Base-by-base conservation (phyloP, 306 rosid genomes). In the Lathyrus oleraceus region DNA sequence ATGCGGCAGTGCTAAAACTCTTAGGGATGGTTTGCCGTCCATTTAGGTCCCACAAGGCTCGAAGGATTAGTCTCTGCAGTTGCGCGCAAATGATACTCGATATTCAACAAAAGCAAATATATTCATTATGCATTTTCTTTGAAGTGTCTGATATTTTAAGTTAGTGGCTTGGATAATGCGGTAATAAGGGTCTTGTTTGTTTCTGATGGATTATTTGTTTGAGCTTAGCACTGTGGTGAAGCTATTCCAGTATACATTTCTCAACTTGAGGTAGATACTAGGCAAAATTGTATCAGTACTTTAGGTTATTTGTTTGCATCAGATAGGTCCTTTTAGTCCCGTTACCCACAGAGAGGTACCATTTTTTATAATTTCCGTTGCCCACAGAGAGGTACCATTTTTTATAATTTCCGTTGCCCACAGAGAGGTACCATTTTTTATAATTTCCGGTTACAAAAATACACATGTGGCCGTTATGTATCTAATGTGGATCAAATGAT, bases 121-220 rank as follows among this genome's bases (percentile, higher is more conserved):
- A 28, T 4, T 28, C 32, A 28, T 28, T 28, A 28, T 28, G 32
- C 32, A 3, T 30, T 30, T 30, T 30, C 36, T 30, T 30, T 30
- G 14, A 79, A 64, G 53, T 63, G 17, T 75, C 16, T 39, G 44
- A 8, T 54, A 12, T 36, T 60, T 21, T n/a, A 47, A 11, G 44
- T 19, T 32, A 5, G 70, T 58, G 53, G 21, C n/a, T 57, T 73
- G 61, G 71, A 32, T 67, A 48, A 48, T 57, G 57, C 13, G 28
- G 76, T 39, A 32, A 44, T 42, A 19, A 44, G 8, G 48, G 13
- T 47, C 38, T 32, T 57, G 27, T 35, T 53, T 69, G 35, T 47
- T 60, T 42, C 49, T n/a, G 8, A 21, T 45, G 12, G 15, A 69
- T 13, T 30, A 15, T 27, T 27, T 23, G 13, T 63, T 14, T 10